phyloP scores from a whole-genome alignment of 805 yeast genomes.

The Pichia manshurica region DNA sequence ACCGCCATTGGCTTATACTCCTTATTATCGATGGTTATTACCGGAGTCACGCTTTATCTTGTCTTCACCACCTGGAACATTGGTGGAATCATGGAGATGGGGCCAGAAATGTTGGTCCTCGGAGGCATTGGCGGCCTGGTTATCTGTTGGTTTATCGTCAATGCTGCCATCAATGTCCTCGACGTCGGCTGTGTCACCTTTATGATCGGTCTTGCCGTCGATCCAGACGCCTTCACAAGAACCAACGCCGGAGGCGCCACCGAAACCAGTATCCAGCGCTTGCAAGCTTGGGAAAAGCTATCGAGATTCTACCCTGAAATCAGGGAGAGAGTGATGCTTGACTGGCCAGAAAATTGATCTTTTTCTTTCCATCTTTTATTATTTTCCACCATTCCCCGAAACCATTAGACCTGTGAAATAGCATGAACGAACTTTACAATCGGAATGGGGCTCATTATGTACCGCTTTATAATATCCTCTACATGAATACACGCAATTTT shows the following conservation, averaged over 20 bases:
- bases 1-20: constrained; percentile 76
- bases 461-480: too few species aligned
- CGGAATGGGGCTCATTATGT: too few species aligned
- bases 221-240: constrained; percentile 68
- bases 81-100: constrained; percentile 14
- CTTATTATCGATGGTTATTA: constrained; percentile 49
- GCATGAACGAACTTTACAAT: too few species aligned
- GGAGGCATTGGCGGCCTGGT: constrained; percentile 38
- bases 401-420: too few species aligned
- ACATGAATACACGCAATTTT: too few species aligned
- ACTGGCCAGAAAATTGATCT: constrained; percentile 22
- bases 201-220: constrained; percentile 75
- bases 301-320: constrained; percentile 29
- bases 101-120: constrained; percentile 25
- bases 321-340: constrained; percentile 25
- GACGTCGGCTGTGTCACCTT: constrained; percentile 80
- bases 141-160: constrained; percentile 69
- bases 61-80: constrained; percentile 5
- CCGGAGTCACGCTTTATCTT: constrained; percentile 25
- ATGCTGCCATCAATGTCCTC: constrained; percentile 66
- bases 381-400: too few species aligned
- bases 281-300: constrained; percentile 45
- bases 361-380: background rate
- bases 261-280: constrained; percentile 31
- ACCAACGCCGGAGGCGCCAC: constrained; percentile 28